A percentile compares a stretch with the other conserved stretches of the same genome.
Evolutionary conservation across 257 asterid species (phyloP).

Genomic region (Ilex aquifolium): DNA sequence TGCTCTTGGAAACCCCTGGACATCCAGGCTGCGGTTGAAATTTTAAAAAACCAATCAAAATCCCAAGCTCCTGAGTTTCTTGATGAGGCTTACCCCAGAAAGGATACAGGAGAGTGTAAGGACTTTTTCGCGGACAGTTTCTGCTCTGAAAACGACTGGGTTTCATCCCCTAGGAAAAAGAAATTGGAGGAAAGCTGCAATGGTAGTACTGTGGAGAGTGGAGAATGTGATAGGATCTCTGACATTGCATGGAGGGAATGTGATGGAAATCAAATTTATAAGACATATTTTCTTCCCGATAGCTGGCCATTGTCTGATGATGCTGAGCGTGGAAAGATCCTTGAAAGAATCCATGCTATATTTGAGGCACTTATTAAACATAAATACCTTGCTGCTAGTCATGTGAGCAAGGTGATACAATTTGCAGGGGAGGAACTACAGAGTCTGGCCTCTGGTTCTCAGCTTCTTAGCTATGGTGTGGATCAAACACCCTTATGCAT

Average conservation of each 20-base stretch:
- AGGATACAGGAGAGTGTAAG: constrained; percentile 45
- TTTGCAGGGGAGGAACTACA: constrained; percentile 87
- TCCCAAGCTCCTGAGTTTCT: constrained; percentile 36
- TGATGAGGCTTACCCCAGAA: constrained; percentile 37
- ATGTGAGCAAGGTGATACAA: constrained; percentile 77
- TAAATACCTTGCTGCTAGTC: constrained; percentile 78
- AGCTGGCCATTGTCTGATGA: constrained; percentile 87
- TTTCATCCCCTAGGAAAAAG: constrained; percentile 50
- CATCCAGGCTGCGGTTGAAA: constrained; percentile 43
- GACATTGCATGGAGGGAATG: constrained; percentile 87
- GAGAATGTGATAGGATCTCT: constrained; percentile 43
- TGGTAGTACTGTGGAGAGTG: constrained; percentile 28
- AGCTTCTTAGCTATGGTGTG: constrained; percentile 52
- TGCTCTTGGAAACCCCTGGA: constrained; percentile 89
- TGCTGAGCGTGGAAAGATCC: constrained; percentile 76
- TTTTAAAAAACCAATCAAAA: constrained; percentile 44
- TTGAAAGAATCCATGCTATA: constrained; percentile 57
- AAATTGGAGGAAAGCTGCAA: constrained; percentile 37
- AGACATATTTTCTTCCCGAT: constrained; percentile 39
- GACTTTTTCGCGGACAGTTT: constrained; percentile 62
- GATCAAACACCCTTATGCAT: constrained; percentile 75
- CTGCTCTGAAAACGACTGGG: constrained; percentile 52
- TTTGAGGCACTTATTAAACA: constrained; percentile 62
- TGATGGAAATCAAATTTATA: constrained; percentile 54
- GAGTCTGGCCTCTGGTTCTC: constrained; percentile 66